Conservation (phyloP, 805 yeast species). For the Candida tibetensis region DNA sequence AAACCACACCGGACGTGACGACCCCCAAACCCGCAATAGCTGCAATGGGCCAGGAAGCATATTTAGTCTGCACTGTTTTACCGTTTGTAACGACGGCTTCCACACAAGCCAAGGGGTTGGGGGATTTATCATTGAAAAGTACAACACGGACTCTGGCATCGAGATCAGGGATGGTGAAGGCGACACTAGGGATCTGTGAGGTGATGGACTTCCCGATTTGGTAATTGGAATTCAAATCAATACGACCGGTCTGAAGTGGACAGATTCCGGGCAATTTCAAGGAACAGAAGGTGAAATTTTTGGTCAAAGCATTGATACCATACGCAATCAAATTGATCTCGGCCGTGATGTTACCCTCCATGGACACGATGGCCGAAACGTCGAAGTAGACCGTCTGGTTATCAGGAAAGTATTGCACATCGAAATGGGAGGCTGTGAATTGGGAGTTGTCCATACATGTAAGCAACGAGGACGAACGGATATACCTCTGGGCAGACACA, state of each 20-base stretch:
- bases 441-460: conserved; percentile 92
- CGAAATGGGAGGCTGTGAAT: conserved; percentile 79
- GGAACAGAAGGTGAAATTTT: conserved; percentile 62
- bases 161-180: conserved; percentile 88
- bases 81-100: conserved; percentile 84
- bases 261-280: conserved; percentile 51
- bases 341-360: conserved; percentile 65
- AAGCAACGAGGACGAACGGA: conserved; percentile 66
- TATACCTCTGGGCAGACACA: conserved; percentile 20
- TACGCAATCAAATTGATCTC: conserved; percentile 68
- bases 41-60: conserved; percentile 77
- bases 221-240: conserved; percentile 61
- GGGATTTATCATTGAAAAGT: conserved; percentile 43
- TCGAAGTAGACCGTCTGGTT: conserved; percentile 63
- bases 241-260: conserved; percentile 85
- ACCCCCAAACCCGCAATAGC: conserved; percentile 87
- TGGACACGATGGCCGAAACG: conserved; percentile 74
- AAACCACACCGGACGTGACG: conserved; percentile 79
- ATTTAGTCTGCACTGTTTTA: conserved; percentile 88
- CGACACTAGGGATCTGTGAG: conserved; percentile 69
- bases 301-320: conserved; percentile 64
- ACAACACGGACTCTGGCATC: conserved; percentile 86
- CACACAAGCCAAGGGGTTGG: conserved; percentile 78
- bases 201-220: conserved; percentile 40
- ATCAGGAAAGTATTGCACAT: conserved; percentile 67